Percentiles rank a stretch among this genome's conserved stretches.
These are phyloP conservation scores for Acanthamoeba triangularis DNA, from an alignment of 208 protist species.

Conservation along the genomic window DNA sequence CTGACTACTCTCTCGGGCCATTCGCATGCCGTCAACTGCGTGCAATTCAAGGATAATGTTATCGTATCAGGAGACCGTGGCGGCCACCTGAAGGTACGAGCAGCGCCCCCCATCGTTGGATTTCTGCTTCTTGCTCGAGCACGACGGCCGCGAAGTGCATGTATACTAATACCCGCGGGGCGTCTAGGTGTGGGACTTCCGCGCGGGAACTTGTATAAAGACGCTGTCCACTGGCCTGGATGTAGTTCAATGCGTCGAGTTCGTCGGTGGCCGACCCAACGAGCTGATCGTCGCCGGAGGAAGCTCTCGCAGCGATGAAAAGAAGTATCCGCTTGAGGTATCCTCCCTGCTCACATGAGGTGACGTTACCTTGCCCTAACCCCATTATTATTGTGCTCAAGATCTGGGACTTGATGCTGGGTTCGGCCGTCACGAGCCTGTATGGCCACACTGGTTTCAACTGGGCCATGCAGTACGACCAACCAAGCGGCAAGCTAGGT, in stretches of 20 bases:
- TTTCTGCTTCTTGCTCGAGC: background rate
- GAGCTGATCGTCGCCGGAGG: slow-evolving; percentile 47
- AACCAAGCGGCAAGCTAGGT: slow-evolving; percentile 39
- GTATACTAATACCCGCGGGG: background rate
- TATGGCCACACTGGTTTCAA: slow-evolving; percentile 58
- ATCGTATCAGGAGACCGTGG: slow-evolving; percentile 47
- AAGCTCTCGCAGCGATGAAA: slow-evolving; percentile 47
- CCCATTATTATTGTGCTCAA: background rate
- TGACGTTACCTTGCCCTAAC: background rate
- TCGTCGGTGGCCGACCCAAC: background rate
- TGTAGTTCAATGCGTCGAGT: slow-evolving; percentile 33
- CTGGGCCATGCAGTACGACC: slow-evolving; percentile 59
- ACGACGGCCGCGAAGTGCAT: background rate
- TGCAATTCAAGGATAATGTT: slow-evolving; percentile 46
- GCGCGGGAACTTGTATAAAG: slow-evolving; percentile 27
- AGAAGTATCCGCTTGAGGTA: slow-evolving; percentile 60
- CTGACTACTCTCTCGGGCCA: slow-evolving; percentile 20
- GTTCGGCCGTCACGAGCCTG: background rate
- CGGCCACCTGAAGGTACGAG: slow-evolving; percentile 13
- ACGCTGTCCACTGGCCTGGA: slow-evolving; percentile 10
- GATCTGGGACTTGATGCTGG: slow-evolving; percentile 34
- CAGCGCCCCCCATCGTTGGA: background rate
- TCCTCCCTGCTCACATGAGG: too few relatives aligned
- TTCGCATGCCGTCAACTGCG: slow-evolving; percentile 42
- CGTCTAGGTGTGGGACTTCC: slow-evolving; percentile 48